Conservation (phyloP, 192 early-diverging fungal genomes). For the Backusella sp. region DNA sequence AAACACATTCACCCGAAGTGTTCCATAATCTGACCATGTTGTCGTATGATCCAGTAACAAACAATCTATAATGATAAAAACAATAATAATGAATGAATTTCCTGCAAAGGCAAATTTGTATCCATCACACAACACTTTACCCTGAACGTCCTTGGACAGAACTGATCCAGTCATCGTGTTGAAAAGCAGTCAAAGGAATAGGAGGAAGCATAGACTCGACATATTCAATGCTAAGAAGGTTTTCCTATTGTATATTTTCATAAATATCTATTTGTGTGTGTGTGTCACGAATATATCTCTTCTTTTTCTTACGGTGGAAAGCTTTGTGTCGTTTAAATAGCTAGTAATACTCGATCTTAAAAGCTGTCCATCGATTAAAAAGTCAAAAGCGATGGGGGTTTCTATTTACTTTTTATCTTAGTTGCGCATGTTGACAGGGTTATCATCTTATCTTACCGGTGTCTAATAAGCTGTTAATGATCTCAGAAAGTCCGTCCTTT, state of each 20-base stretch:
- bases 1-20: conserved; percentile 64
- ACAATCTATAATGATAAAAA: conserved; percentile 28
- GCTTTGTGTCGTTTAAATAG: conserved; percentile 65
- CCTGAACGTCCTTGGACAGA: conserved; percentile 52
- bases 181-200: conserved; percentile 67
- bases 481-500: conserved; percentile 89
- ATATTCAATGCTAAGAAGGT: conserved; percentile 86
- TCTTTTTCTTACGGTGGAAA: conserved; percentile 62
- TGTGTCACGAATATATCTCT: background rate
- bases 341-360: conserved; percentile 71
- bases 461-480: conserved; percentile 88
- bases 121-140: background rate
- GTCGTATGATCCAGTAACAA: conserved; percentile 86
- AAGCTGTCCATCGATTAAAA: conserved; percentile 91
- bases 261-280: too few species aligned
- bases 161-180: conserved; percentile 97
- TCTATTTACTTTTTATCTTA: conserved; percentile 39
- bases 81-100: background rate
- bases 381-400: conserved; percentile 85
- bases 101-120: background rate
- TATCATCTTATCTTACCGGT: conserved; percentile 18
- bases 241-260: conserved; percentile 53
- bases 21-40: conserved; percentile 83
- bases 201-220: conserved; percentile 92
- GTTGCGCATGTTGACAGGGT: background rate